Evolutionary conservation across 1,284 basidiomycete genomes (phyloP).

Genomic region (Cutaneotrichosporon sp.): DNA sequence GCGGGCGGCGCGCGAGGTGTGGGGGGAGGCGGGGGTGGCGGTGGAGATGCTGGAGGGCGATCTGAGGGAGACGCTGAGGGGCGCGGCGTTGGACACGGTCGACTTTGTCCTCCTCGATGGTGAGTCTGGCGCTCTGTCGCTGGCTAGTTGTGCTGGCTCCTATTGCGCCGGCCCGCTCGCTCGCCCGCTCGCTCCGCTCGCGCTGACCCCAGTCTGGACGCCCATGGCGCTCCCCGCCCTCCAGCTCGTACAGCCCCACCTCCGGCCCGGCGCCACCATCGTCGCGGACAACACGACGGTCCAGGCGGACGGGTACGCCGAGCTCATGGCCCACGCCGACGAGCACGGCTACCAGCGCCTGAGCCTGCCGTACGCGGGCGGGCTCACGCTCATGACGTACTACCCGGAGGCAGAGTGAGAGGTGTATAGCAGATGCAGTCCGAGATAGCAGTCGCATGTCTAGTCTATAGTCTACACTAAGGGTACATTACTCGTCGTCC

Average conservation of each 20-base stretch:
- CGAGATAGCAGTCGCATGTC: background rate
- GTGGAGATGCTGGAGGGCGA: too few relatives aligned
- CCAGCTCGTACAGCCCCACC: slow-evolving; percentile 26
- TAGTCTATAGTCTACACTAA: slow-evolving; percentile 14
- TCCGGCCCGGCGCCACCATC: slow-evolving; percentile 30
- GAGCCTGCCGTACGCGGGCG: slow-evolving; percentile 31
- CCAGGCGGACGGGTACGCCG: slow-evolving; percentile 27
- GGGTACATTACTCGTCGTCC: slow-evolving; percentile 28
- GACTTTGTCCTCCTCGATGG: too few relatives aligned
- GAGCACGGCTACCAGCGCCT: slow-evolving; percentile 11
- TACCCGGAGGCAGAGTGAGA: background rate
- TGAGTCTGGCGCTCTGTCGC: too few relatives aligned
- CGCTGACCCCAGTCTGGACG: slow-evolving; percentile 32
- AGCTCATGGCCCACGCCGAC: slow-evolving; percentile 22
- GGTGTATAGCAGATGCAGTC: too few relatives aligned
- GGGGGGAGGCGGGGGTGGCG: too few relatives aligned
- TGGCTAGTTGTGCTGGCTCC: too few relatives aligned
- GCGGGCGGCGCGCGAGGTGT: too few relatives aligned
- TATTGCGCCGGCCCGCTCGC: too few relatives aligned
- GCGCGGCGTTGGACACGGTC: too few relatives aligned
- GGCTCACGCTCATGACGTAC: slow-evolving; percentile 33
- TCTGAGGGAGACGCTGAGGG: too few relatives aligned
- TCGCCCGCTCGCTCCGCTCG: background rate
- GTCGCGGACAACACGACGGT: slow-evolving; percentile 28
- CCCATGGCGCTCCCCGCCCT: slow-evolving; percentile 33